Conservation (phyloP, 148 eudicot genomes). For the Mesembryanthemum crystallinum region DNA sequence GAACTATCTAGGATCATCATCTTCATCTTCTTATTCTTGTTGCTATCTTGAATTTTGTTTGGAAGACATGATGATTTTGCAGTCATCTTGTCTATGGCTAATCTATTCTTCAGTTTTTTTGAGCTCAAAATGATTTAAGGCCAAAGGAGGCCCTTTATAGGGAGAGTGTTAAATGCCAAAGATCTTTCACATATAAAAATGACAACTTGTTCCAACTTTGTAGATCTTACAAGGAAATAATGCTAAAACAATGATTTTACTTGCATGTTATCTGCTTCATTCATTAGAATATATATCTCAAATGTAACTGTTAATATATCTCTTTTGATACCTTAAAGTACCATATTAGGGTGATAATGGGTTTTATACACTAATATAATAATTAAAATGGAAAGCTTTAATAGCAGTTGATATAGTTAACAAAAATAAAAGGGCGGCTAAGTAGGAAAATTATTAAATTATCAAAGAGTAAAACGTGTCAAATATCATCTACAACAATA, state of each 20-base stretch:
- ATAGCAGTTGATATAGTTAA: constrained; percentile 21
- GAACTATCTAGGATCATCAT: constrained; percentile 1
- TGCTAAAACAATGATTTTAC: constrained; percentile 7
- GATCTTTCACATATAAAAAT: constrained; percentile 27
- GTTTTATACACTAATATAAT: constrained; percentile 1
- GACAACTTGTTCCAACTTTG: constrained; percentile 19
- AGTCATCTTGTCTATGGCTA: constrained; percentile 6
- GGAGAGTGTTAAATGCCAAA: constrained; percentile 23
- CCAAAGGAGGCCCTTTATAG: constrained; percentile 7
- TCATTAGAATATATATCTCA: constrained; percentile 20
- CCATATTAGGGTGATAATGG: constrained; percentile 8
- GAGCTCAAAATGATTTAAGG: background rate
- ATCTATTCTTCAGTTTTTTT: background rate
- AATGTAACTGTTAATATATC: constrained; percentile 25
- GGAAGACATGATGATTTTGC: constrained; percentile 13
- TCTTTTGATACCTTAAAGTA: constrained; percentile 10
- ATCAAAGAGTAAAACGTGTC: constrained; percentile 8
- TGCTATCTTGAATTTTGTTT: background rate
- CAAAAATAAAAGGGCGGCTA: constrained; percentile 20
- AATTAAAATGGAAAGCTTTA: constrained; percentile 5
- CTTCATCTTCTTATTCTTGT: constrained; percentile 21
- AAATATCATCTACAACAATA: background rate
- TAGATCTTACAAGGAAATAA: constrained; percentile 11
- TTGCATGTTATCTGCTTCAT: constrained; percentile 21
- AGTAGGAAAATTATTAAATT: background rate